Conservation (phyloP, 2,329 filamentous ascomycete species). For the Monosporascus cannonballus region DNA sequence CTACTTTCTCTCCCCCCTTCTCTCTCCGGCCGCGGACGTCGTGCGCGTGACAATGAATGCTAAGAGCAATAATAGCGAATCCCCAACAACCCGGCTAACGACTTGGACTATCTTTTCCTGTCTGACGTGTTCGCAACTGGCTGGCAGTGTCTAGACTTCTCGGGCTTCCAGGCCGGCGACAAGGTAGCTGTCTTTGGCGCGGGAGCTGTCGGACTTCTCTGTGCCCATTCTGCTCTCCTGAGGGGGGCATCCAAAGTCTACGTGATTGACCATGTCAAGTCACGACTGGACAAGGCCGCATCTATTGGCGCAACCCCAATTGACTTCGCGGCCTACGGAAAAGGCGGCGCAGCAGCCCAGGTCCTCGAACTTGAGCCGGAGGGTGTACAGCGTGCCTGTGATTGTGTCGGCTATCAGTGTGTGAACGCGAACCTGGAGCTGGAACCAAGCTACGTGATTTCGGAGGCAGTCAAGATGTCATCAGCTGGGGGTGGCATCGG, state of each 20-base stretch:
- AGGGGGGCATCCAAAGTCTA: constrained; percentile 55
- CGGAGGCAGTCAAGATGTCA: constrained; percentile 12
- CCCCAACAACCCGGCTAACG: constrained; percentile 6
- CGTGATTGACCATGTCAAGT: constrained; percentile 56
- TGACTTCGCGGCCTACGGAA: constrained; percentile 41
- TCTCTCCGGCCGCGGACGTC: no score
- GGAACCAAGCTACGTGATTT: neutral
- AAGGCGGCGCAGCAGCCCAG: constrained; percentile 44
- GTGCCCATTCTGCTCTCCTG: constrained; percentile 32
- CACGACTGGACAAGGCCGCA: constrained; percentile 51
- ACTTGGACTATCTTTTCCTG: constrained; percentile 20
- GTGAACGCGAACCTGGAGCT: constrained; percentile 6
- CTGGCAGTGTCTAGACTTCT: constrained; percentile 29
- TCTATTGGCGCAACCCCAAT: constrained; percentile 58
- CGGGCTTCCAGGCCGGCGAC: constrained; percentile 32
- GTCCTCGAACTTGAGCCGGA: constrained; percentile 40
- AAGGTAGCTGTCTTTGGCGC: constrained; percentile 20
- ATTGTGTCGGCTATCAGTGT: constrained; percentile 4
- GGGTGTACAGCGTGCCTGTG: constrained; percentile 3
- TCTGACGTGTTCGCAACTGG: constrained; percentile 25
- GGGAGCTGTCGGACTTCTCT: constrained; percentile 29
- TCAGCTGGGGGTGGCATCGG: constrained; percentile 15
- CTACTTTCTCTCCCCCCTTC: no score
- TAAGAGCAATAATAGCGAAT: constrained; percentile 1
- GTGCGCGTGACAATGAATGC: no score